These are phyloP conservation scores for Phialophora chinensis DNA, from an alignment of 2,329 filamentous ascomycete genomes.

Conservation along the genomic window DNA sequence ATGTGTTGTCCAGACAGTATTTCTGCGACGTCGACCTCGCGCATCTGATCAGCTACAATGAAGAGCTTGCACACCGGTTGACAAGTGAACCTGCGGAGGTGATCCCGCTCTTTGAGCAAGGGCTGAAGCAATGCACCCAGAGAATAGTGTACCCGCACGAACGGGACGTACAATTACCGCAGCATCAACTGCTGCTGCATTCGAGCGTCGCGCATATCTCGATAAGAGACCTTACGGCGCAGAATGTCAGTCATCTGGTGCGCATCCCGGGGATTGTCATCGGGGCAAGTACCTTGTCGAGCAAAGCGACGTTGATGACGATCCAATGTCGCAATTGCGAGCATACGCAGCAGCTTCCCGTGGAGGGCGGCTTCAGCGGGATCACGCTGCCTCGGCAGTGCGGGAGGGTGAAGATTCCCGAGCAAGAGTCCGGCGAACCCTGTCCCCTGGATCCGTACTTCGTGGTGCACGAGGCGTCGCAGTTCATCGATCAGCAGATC, in stretches of 20 bases:
- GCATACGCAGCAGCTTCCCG: conserved; percentile 70
- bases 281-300: conserved; percentile 93
- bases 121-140: conserved; percentile 88
- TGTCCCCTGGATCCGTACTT: conserved; percentile 96
- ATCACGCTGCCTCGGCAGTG: conserved; percentile 84
- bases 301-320: conserved; percentile 85
- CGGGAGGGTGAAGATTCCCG: conserved; percentile 60
- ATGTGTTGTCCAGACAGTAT: conserved; percentile 91
- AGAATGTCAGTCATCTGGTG: conserved; percentile 91
- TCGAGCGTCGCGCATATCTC: conserved; percentile 89
- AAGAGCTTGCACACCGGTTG: conserved; percentile 88
- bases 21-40: conserved; percentile 96
- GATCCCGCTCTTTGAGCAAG: conserved; percentile 90
- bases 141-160: conserved; percentile 86
- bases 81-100: conserved; percentile 90
- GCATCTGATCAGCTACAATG: conserved; percentile 93
- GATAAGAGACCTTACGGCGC: conserved; percentile 91
- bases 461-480: conserved; percentile 89
- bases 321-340: conserved; percentile 89
- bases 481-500: conserved; percentile 96
- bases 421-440: conserved; percentile 71
- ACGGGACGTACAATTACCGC: conserved; percentile 72
- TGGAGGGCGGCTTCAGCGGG: conserved; percentile 85
- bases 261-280: conserved; percentile 97
- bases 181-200: conserved; percentile 93